A percentile compares a stretch with the other conserved stretches of the same genome.
These are phyloP conservation scores for Heliosperma pusillum DNA, from an alignment of 148 eudicot genomes.

Conservation along the genomic window DNA sequence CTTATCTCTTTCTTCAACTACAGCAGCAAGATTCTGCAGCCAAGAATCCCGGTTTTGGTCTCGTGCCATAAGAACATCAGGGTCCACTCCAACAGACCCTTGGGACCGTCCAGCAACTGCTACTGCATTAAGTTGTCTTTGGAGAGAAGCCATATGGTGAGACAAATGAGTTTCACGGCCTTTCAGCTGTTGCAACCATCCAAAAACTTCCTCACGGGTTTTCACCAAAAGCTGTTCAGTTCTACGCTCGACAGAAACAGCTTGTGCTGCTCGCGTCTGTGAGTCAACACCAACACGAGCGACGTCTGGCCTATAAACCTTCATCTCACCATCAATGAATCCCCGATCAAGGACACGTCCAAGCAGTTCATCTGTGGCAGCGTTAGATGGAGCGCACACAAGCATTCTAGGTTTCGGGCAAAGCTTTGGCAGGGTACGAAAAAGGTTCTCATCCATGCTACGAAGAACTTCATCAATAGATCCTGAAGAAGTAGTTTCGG, in stretches of 20 bases:
- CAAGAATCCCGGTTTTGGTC: constrained; percentile 80
- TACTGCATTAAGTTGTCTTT: constrained; percentile 73
- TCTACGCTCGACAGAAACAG: constrained; percentile 96
- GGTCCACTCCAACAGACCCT: constrained; percentile 95
- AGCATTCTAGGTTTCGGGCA: constrained; percentile 99
- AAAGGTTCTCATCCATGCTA: constrained; percentile 93
- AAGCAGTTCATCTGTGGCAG: constrained; percentile 93
- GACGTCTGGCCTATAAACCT: constrained; percentile 87
- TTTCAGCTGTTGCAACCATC: constrained; percentile 76
- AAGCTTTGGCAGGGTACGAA: constrained; percentile 92
- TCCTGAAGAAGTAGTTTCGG: constrained; percentile 58
- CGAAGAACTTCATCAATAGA: constrained; percentile 96
- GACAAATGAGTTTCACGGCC: constrained; percentile 68
- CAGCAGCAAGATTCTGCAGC: constrained; percentile 86
- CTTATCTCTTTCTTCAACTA: constrained; percentile 85
- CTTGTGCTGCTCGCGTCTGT: constrained; percentile 93
- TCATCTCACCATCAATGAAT: constrained; percentile 96
- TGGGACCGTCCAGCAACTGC: constrained; percentile 80
- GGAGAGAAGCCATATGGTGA: constrained; percentile 69
- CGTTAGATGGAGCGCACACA: constrained; percentile 97
- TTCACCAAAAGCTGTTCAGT: constrained; percentile 78
- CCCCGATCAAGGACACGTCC: constrained; percentile 96
- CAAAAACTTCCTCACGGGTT: constrained; percentile 68
- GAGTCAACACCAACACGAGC: constrained; percentile 98
- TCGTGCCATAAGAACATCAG: constrained; percentile 85